Percentiles rank a stretch among this genome's conserved stretches.
These are phyloP conservation scores for Reutealis trisperma DNA, from an alignment of 345 rosid species.

Conservation along the genomic window DNA sequence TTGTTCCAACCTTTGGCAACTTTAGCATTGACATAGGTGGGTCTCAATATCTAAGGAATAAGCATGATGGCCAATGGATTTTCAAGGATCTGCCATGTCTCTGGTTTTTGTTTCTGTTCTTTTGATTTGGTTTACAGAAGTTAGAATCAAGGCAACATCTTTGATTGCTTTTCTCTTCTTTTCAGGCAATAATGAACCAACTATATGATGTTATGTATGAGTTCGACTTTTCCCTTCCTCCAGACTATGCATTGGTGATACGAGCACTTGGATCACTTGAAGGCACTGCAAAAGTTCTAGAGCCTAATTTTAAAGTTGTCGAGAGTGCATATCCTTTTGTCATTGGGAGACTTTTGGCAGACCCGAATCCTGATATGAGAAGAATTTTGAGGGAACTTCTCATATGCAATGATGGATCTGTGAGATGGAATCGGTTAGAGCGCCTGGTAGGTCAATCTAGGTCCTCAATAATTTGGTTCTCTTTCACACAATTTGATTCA, in stretches of 20 bases:
- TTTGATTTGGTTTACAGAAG: not conserved
- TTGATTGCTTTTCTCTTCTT: slow-evolving; percentile 16
- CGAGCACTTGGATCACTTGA: slow-evolving; percentile 94
- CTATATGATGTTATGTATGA: slow-evolving; percentile 89
- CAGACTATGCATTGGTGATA: slow-evolving; percentile 89
- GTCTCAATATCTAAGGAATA: not conserved
- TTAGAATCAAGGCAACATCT: not conserved
- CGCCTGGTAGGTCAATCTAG: slow-evolving; percentile 57
- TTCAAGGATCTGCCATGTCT: not conserved
- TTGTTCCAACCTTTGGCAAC: not conserved
- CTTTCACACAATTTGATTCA: not conserved
- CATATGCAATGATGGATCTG: slow-evolving; percentile 77
- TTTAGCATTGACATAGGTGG: not conserved
- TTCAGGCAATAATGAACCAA: slow-evolving; percentile 82
- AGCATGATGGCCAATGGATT: not conserved
- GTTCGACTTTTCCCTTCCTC: slow-evolving; percentile 86
- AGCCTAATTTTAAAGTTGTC: slow-evolving; percentile 85
- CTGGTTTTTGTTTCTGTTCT: not conserved
- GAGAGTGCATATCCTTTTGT: slow-evolving; percentile 94
- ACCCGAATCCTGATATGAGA: slow-evolving; percentile 95
- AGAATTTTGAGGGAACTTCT: slow-evolving; percentile 83
- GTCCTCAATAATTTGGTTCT: not conserved
- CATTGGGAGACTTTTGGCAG: slow-evolving; percentile 84
- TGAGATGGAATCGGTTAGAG: slow-evolving; percentile 94
- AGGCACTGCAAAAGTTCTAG: slow-evolving; percentile 93